These are phyloP conservation scores for Plasmodium knowlesi DNA, from an alignment of 169 alveolate species.

Conservation along the genomic window DNA sequence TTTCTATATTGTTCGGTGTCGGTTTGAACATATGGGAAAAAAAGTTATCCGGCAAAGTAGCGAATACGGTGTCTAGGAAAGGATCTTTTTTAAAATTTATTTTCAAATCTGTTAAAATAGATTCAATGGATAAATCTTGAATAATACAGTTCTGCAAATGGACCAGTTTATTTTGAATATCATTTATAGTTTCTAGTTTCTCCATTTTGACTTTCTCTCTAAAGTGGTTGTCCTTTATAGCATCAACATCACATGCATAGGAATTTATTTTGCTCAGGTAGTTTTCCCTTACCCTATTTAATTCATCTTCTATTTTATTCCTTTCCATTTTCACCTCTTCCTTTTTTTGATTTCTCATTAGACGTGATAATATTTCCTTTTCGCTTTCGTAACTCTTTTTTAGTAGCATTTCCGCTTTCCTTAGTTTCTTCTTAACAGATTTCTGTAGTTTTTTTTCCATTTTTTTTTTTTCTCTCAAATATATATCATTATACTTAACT, in stretches of 20 bases:
- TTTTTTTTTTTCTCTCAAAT: constrained; percentile 37
- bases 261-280: constrained; percentile 59
- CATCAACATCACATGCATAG: constrained; percentile 52
- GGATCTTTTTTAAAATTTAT: constrained; percentile 18
- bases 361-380: constrained; percentile 22
- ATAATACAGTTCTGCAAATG: constrained; percentile 63
- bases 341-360: constrained; percentile 7
- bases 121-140: constrained; percentile 59
- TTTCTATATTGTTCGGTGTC: constrained; percentile 9
- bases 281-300: constrained; percentile 17
- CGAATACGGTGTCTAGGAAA: constrained; percentile 20
- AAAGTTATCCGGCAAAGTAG: constrained; percentile 27
- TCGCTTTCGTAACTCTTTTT: constrained; percentile 41
- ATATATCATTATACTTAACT: constrained; percentile 46
- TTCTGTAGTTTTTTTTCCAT: constrained; percentile 19
- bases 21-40: constrained; percentile 48
- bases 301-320: constrained; percentile 17
- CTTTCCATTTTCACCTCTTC: constrained; percentile 51
- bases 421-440: constrained; percentile 32
- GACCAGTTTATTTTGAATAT: constrained; percentile 34
- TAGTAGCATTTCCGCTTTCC: constrained; percentile 34
- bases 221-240: constrained; percentile 10
- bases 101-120: constrained; percentile 27
- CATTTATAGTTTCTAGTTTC: constrained; percentile 27
- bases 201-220: constrained; percentile 10